Percentiles rank a stretch among this genome's conserved stretches.
Evolutionary conservation across 2,329 filamentous ascomycete species (phyloP).

Genomic region (Arthroderma sp.): DNA sequence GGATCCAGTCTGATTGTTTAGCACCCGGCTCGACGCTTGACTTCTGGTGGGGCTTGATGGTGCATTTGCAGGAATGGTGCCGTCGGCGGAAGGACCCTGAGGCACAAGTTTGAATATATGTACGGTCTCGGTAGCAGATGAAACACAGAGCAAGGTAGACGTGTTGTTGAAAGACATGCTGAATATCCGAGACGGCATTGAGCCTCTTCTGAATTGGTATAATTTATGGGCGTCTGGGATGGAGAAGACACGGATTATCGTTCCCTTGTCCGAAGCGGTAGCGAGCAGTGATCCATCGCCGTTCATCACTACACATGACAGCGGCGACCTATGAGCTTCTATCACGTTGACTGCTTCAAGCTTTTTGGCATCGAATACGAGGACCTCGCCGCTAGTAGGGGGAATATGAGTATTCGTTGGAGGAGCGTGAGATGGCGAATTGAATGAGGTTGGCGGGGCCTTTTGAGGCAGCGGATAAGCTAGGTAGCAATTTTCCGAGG

Average conservation of each 20-base stretch:
- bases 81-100: conserved; percentile 21
- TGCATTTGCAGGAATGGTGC: conserved; percentile 12
- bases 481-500: conserved; percentile 89
- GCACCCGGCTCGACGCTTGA: conserved; percentile 17
- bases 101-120: conserved; percentile 76
- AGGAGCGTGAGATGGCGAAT: conserved; percentile 67
- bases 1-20: conserved; percentile 21
- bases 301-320: conserved; percentile 84
- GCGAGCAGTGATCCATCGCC: conserved; percentile 83
- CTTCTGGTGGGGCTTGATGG: conserved; percentile 14
- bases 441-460: conserved; percentile 38
- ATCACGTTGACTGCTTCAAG: conserved; percentile 91
- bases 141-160: conserved; percentile 85
- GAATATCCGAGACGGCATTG: conserved; percentile 89
- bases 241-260: conserved; percentile 90
- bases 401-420: conserved; percentile 57
- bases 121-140: conserved; percentile 88
- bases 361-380: conserved; percentile 81
- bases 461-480: conserved; percentile 77
- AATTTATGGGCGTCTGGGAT: conserved; percentile 83
- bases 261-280: conserved; percentile 93
- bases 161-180: conserved; percentile 98
- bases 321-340: conserved; percentile 80
- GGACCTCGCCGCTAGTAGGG: conserved; percentile 78
- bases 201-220: conserved; percentile 89